A percentile compares a stretch with the other conserved stretches of the same genome.
Conservation (phyloP, 1,284 basidiomycete genomes). For the Moesziomyces antarcticus region DNA sequence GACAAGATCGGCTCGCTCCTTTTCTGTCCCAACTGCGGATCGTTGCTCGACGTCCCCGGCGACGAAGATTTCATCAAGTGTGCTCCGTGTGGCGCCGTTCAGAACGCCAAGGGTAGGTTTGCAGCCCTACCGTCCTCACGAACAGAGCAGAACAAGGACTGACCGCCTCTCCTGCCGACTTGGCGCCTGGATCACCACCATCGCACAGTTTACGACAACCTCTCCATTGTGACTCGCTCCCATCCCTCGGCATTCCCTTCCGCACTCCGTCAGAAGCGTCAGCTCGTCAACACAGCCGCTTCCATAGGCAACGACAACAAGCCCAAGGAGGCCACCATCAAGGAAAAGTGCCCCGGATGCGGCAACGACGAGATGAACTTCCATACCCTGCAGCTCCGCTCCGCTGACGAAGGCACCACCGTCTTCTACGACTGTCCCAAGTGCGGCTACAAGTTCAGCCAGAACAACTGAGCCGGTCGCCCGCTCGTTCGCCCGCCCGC, state of each 20-base stretch:
- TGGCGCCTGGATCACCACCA: background rate
- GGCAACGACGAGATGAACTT: constrained; percentile 72
- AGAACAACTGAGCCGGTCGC: constrained; percentile 47
- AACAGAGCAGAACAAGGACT: background rate
- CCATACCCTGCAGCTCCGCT: constrained; percentile 70
- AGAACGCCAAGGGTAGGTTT: constrained; percentile 72
- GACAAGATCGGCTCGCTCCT: constrained; percentile 80
- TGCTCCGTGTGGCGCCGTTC: constrained; percentile 85
- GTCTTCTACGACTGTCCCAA: constrained; percentile 68
- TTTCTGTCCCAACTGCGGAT: constrained; percentile 93
- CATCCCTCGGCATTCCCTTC: constrained; percentile 95
- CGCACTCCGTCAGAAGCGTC: constrained; percentile 84
- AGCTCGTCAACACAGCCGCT: constrained; percentile 75
- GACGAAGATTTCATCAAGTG: constrained; percentile 83
- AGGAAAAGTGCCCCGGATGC: constrained; percentile 91
- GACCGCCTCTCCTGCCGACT: background rate
- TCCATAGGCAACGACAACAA: constrained; percentile 34
- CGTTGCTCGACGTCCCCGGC: constrained; percentile 83
- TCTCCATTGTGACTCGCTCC: constrained; percentile 87
- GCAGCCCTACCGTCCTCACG: background rate
- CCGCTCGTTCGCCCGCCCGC: background rate
- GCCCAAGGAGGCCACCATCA: constrained; percentile 74
- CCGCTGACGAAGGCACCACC: constrained; percentile 69
- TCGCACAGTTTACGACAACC: constrained; percentile 86
- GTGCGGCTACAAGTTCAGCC: constrained; percentile 67